Conservation (phyloP, 2,329 filamentous ascomycete genomes). For the Blastomyces percursus region DNA sequence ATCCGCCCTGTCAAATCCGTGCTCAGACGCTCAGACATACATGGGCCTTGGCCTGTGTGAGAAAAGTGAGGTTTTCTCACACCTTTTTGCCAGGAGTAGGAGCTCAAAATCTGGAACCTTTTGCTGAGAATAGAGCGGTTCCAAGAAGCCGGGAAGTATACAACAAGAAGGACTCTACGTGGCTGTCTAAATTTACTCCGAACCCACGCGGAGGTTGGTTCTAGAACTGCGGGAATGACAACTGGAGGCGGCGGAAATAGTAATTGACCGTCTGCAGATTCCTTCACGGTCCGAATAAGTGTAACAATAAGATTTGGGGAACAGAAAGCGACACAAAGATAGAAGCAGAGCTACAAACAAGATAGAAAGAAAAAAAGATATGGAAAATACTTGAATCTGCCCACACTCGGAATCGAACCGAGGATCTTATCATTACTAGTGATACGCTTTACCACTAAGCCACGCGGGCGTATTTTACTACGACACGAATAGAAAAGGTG, state of each 20-base stretch:
- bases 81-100: not conserved
- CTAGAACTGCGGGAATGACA: not conserved
- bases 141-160: no score
- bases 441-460: constrained; percentile 14
- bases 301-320: no score
- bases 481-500: no score
- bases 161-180: not conserved
- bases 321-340: no score
- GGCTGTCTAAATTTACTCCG: not conserved
- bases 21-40: not conserved
- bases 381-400: constrained; percentile 1
- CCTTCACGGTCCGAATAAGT: no score
- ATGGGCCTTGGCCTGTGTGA: not conserved
- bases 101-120: not conserved
- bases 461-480: constrained; percentile 8
- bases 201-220: not conserved
- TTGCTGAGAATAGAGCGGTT: not conserved
- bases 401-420: constrained; percentile 14
- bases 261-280: no score
- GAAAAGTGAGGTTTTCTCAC: not conserved
- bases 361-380: no score
- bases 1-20: not conserved
- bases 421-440: constrained; percentile 15
- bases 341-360: no score
- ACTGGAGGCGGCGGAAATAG: no score